Percentiles rank a stretch among this genome's conserved stretches.
Evolutionary conservation across 768 basidiomycete genomes (phyloP).

Genomic region (Leccinum pellstonianum): DNA sequence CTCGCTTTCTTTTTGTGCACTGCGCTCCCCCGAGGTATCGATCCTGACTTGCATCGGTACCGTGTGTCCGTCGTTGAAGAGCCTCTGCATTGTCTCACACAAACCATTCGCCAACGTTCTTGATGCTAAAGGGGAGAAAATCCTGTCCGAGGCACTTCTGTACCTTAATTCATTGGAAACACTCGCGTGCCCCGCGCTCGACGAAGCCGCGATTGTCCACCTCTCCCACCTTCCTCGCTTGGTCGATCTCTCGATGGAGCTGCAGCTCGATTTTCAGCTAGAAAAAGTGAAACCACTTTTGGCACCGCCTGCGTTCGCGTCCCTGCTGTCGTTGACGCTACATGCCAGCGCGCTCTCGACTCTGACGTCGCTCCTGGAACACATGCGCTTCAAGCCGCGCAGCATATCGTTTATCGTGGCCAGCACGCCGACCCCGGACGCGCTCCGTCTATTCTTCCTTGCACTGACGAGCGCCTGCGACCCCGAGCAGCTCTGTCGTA

Average conservation of each 20-base stretch:
- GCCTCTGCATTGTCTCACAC: constrained; percentile 6
- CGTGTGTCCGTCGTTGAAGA: constrained; percentile 21
- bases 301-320: constrained; percentile 17
- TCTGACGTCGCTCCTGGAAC: constrained; percentile 22
- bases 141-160: constrained; percentile 24
- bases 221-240: constrained; percentile 23
- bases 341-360: constrained; percentile 9
- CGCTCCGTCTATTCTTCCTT: constrained; percentile 23
- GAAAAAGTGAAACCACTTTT: constrained; percentile 14
- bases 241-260: constrained; percentile 14
- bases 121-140: constrained; percentile 15
- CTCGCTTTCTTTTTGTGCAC: constrained; percentile 4
- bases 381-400: constrained; percentile 17
- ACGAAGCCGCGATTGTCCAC: constrained; percentile 23
- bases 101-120: constrained; percentile 1
- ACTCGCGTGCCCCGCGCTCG: constrained; percentile 19
- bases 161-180: constrained; percentile 16
- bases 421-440: constrained; percentile 13
- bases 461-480: constrained; percentile 15
- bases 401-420: constrained; percentile 17
- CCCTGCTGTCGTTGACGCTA: constrained; percentile 12
- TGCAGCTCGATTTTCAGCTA: constrained; percentile 14
- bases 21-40: constrained; percentile 20
- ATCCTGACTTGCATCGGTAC: constrained; percentile 21
- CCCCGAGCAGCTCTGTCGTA: constrained; percentile 1